phyloP scores from a whole-genome alignment of 1,284 basidiomycete species.

The Moniliella sp. region DNA sequence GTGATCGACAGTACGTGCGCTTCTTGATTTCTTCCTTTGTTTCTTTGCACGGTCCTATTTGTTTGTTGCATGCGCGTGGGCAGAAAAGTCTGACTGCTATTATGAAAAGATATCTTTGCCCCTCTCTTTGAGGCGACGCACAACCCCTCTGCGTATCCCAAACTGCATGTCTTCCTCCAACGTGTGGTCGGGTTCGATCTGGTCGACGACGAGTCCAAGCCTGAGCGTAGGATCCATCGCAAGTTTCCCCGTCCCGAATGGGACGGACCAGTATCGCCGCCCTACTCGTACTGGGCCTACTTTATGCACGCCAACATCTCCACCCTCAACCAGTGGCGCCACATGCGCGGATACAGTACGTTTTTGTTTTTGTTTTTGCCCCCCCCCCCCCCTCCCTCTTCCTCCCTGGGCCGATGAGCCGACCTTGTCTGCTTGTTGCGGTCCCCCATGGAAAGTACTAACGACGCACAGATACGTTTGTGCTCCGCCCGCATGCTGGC shows the following conservation, averaged over 20 bases:
- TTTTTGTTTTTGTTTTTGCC: too few species aligned
- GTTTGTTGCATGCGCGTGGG: too few species aligned
- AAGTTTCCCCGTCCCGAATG: constrained; percentile 86
- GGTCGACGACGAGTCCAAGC: constrained; percentile 92
- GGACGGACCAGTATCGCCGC: constrained; percentile 71
- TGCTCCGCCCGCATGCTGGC: constrained; percentile 84
- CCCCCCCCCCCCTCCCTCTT: too few species aligned
- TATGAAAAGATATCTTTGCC: too few species aligned
- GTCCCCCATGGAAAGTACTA: too few species aligned
- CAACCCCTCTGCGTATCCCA: constrained; percentile 69
- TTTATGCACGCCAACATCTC: constrained; percentile 94
- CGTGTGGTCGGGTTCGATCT: constrained; percentile 88
- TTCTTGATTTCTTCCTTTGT: too few species aligned
- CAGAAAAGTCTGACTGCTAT: too few species aligned
- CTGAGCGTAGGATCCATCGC: constrained; percentile 68
- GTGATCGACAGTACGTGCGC: constrained; percentile 64
- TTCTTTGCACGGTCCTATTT: too few species aligned
- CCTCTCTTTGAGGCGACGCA: constrained; percentile 85
- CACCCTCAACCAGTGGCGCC: constrained; percentile 78
- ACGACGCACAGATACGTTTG: constrained; percentile 46
- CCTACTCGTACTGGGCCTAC: constrained; percentile 83
- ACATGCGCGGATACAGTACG: constrained; percentile 60
- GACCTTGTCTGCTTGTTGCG: too few species aligned
- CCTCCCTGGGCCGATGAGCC: too few species aligned
- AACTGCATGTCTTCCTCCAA: constrained; percentile 83